Conservation (phyloP, 1,139 yeast species). For the Meyerozyma carpophila region DNA sequence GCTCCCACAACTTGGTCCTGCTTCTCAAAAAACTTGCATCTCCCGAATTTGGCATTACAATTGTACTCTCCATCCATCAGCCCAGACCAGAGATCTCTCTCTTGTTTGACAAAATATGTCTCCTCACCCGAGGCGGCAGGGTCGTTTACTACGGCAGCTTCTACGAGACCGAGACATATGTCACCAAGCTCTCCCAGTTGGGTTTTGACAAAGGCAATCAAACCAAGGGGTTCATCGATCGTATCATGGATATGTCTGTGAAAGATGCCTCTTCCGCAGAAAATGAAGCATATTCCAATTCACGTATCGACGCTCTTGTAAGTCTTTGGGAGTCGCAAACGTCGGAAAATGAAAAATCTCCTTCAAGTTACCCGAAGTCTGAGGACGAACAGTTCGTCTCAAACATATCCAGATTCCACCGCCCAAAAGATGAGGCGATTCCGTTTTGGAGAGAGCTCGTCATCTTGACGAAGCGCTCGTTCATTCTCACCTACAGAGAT, state of each 20-base stretch:
- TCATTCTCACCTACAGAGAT: constrained; percentile 55
- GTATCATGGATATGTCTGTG: constrained; percentile 64
- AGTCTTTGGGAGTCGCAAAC: constrained; percentile 41
- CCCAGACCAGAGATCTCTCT: constrained; percentile 71
- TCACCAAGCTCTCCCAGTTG: constrained; percentile 19
- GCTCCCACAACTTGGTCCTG: constrained; percentile 62
- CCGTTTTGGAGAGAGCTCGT: constrained; percentile 40
- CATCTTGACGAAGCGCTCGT: constrained; percentile 53
- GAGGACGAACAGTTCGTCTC: constrained; percentile 13
- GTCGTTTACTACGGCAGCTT: constrained; percentile 56
- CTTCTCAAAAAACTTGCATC: constrained; percentile 52
- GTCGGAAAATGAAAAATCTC: not conserved
- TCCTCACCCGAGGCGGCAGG: constrained; percentile 67
- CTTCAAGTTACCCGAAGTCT: constrained; percentile 6
- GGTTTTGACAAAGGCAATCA: constrained; percentile 7
- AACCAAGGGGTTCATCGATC: constrained; percentile 47
- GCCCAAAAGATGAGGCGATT: constrained; percentile 23
- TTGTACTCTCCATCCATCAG: constrained; percentile 76
- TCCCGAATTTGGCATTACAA: constrained; percentile 56
- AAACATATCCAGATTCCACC: constrained; percentile 20
- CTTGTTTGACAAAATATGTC: constrained; percentile 64
- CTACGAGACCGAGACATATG: constrained; percentile 43
- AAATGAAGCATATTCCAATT: constrained; percentile 37
- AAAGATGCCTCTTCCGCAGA: constrained; percentile 49
- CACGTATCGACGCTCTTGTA: constrained; percentile 43